Percentiles rank a stretch among this genome's conserved stretches.
phyloP scores from a whole-genome alignment of 2,329 filamentous ascomycete species.

The Exserohilum rostratum region DNA sequence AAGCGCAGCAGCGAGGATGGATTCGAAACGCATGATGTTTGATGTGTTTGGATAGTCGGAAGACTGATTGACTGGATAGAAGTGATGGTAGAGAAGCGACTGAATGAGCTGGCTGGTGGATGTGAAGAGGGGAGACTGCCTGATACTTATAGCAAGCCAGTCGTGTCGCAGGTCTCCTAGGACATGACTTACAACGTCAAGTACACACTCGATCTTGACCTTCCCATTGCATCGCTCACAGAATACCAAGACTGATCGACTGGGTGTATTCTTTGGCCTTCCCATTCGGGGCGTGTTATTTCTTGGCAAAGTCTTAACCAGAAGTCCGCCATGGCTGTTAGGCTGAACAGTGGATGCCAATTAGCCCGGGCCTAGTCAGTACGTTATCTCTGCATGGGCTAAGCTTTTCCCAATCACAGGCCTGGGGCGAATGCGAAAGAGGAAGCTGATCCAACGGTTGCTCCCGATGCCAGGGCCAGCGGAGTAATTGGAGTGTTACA shows the following conservation, averaged over 20 bases:
- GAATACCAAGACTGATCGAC: constrained; percentile 10
- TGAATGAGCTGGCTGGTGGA: constrained; percentile 10
- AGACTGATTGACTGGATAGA: neutral
- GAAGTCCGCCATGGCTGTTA: constrained; percentile 3
- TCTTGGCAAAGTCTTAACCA: constrained; percentile 18
- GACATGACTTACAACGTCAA: neutral
- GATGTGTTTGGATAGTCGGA: constrained; percentile 1
- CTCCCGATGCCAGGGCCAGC: constrained; percentile 7
- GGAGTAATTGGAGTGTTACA: neutral
- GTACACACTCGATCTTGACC: constrained; percentile 4
- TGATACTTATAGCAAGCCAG: constrained; percentile 16
- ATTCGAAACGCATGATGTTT: constrained; percentile 32
- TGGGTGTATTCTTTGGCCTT: constrained; percentile 14
- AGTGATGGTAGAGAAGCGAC: neutral
- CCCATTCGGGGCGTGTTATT: constrained; percentile 5
- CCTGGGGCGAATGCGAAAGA: constrained; percentile 9
- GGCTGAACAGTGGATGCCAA: neutral
- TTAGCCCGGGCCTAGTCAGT: constrained; percentile 5
- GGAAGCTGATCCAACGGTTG: constrained; percentile 11
- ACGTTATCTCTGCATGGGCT: constrained; percentile 8
- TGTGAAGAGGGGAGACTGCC: neutral
- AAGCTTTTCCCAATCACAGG: constrained; percentile 9
- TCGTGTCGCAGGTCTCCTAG: neutral
- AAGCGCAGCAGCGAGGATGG: constrained; percentile 29
- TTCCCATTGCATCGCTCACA: constrained; percentile 6